A percentile compares a stretch with the other conserved stretches of the same genome.
These are phyloP conservation scores for sweet orange (Citrus sinensis) DNA, from an alignment of 345 rosid genomes.

Conservation along the genomic window DVS_A1.0 CM039162.1:32811501-32812000, in stretches of 20 bases:
- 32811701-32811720: background rate
- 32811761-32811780: background rate
- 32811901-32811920: conserved; percentile 84
- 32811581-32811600: no score
- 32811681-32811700: no score
- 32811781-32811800: conserved; percentile 7
- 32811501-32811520: no score
- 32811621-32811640: no score
- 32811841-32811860: conserved; percentile 97
- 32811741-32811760: background rate
- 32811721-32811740: background rate
- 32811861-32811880: conserved; percentile 53
- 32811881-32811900: conserved; percentile 78
- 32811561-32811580: no score
- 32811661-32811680: no score
- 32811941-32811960: conserved; percentile 56
- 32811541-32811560: no score
- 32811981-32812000: conserved; percentile 70
- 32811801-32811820: conserved; percentile 65
- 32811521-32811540: no score
- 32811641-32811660: no score
- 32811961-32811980: conserved; percentile 76
- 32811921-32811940: conserved; percentile 74
- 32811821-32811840: conserved; percentile 69
- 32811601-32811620: no score